Evolutionary conservation across 306 rosid genomes (phyloP).

Genomic region (Rubus idaeus): DNA sequence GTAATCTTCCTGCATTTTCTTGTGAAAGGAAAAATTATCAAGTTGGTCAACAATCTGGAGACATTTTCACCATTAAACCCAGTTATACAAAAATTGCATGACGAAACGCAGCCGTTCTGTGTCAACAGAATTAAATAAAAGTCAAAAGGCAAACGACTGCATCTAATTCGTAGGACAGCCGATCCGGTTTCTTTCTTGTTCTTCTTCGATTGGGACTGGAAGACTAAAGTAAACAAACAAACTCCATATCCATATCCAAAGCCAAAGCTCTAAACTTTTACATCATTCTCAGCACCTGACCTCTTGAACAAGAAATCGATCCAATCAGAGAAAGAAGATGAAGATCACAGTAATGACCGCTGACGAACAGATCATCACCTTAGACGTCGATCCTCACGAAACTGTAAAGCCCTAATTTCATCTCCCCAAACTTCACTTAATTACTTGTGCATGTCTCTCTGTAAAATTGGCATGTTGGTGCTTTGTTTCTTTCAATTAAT

Average conservation of each 20-base stretch:
- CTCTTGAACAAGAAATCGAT: not conserved
- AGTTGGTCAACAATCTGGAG: too few species aligned
- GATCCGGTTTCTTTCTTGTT: not conserved
- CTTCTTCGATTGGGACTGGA: constrained; percentile 2
- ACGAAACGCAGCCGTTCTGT: not conserved
- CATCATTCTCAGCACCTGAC: not conserved
- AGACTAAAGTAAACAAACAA: not conserved
- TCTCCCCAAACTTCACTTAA: not conserved
- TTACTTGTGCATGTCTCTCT: not conserved
- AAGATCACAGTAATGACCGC: constrained; percentile 92
- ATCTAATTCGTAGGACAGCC: not conserved
- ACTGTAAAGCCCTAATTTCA: constrained; percentile 51
- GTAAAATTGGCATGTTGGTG: not conserved
- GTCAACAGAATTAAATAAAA: not conserved
- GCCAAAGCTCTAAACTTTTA: not conserved
- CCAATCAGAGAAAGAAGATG: constrained; percentile 42
- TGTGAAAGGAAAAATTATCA: too few species aligned
- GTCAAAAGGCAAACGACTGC: not conserved
- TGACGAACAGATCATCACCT: constrained; percentile 67
- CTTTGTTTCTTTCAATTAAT: constrained; percentile 10
- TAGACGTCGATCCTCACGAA: constrained; percentile 92
- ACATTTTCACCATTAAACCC: too few species aligned
- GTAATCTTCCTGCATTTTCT: too few species aligned
- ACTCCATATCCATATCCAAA: not conserved
- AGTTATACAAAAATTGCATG: not conserved